A percentile compares a stretch with the other conserved stretches of the same genome.
Conservation (phyloP, 768 basidiomycete genomes). For the Termitomyces sp. region DNA sequence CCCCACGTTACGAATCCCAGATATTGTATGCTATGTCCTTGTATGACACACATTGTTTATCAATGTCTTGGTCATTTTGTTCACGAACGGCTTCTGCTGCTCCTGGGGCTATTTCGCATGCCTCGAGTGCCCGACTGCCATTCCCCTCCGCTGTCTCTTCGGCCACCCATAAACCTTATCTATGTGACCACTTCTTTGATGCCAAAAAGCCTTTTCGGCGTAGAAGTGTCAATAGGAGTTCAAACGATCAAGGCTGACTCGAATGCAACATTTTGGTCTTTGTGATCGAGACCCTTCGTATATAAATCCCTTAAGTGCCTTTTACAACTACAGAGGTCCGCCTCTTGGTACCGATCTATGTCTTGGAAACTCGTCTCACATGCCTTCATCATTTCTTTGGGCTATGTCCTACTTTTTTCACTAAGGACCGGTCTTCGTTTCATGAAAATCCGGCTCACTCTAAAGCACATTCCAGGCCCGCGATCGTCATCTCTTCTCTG, state of each 20-base stretch:
- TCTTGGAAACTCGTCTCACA: constrained; percentile 20
- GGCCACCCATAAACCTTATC: not conserved
- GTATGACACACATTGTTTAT: constrained; percentile 8
- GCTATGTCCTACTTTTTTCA: constrained; percentile 24
- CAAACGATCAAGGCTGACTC: not conserved
- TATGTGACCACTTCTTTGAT: not conserved
- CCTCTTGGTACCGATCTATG: constrained; percentile 14
- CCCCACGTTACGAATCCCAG: not conserved
- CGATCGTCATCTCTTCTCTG: constrained; percentile 42
- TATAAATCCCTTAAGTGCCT: constrained; percentile 9
- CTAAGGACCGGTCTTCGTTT: constrained; percentile 27
- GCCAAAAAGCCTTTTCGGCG: not conserved
- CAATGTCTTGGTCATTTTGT: not conserved
- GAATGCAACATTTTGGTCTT: not conserved
- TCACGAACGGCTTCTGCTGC: not conserved
- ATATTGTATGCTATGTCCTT: constrained; percentile 1
- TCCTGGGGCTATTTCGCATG: not conserved
- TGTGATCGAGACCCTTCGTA: constrained; percentile 13
- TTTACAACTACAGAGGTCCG: not conserved
- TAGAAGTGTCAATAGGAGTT: not conserved
- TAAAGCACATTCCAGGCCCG: constrained; percentile 51
- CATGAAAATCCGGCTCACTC: constrained; percentile 23
- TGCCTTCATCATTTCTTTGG: constrained; percentile 18
- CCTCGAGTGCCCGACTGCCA: not conserved
- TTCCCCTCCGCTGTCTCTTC: not conserved